phyloP scores from a whole-genome alignment of 129 eudicot species.

The Kitagawia praeruptora region DNA sequence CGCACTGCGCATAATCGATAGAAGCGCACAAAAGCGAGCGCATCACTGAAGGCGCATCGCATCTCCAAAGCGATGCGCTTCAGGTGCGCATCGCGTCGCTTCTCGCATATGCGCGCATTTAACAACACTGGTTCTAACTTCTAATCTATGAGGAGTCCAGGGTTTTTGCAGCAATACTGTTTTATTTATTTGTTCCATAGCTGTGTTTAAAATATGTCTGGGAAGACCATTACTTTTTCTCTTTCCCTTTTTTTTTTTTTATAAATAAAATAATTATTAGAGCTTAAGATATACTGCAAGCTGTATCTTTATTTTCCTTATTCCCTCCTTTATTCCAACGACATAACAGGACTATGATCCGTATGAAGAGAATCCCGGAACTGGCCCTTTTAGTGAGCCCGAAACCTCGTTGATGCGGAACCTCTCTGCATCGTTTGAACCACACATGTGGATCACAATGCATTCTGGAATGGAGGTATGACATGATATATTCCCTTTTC shows the following conservation, averaged over 20 bases:
- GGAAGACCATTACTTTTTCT: neutral
- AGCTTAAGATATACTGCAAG: neutral
- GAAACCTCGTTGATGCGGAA: conserved; percentile 87
- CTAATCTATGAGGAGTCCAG: neutral
- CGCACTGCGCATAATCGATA: too few relatives aligned
- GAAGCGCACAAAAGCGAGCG: too few relatives aligned
- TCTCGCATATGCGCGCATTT: too few relatives aligned
- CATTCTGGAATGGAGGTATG: conserved; percentile 99
- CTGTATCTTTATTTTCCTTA: neutral
- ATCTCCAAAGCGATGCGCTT: too few relatives aligned
- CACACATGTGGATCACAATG: conserved; percentile 92
- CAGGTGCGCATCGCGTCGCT: too few relatives aligned
- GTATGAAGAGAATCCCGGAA: conserved; percentile 7
- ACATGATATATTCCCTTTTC: conserved; percentile 1
- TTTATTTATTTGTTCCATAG: neutral
- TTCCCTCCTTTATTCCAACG: neutral
- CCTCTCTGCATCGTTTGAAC: conserved; percentile 70
- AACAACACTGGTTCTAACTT: too few relatives aligned
- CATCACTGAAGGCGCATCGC: too few relatives aligned
- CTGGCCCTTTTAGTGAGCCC: conserved; percentile 92
- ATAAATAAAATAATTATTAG: neutral
- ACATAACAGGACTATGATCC: conserved; percentile 58
- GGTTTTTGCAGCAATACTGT: neutral
- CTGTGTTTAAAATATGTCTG: neutral
- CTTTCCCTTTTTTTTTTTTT: neutral